Evolutionary conservation across 768 basidiomycete species (phyloP), one percentile per base, ranked within the genome.

Genomic region (Sistotremastrum niveocremeum): DNA sequence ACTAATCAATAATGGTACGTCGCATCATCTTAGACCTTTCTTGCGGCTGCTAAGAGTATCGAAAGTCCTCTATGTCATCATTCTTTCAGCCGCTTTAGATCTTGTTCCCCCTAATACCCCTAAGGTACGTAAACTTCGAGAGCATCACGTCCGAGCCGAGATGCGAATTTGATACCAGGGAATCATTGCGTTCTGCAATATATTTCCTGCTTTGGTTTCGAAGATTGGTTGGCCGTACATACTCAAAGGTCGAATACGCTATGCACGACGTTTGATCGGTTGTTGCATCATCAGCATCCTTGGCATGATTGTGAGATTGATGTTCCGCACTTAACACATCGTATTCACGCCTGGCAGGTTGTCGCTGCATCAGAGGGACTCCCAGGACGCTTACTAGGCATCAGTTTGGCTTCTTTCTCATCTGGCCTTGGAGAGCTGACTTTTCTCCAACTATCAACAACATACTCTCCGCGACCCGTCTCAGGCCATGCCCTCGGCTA

Each of bases 161-260:
- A 10, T 28, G 56, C 20, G 20, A 20, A 20, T 20, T 20, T 20
- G 20, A 20, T 20, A 20, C 20, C 20, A 20, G 20, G 94, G 94
- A 10, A 79, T 98, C 46, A 89, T 98, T 44, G 79, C 84, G 1
- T 90, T 98, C 59, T 93, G 86, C 66, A 98, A 98, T 61, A 95
- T 99, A 46, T 75, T 84, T 8, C 93, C 94, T 0, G 77, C 88
- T 0, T 65, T 98, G 2, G 59, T 81, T 0, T 89, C 87, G 12
- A 98, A 97, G 64, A 67, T 95, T 4, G 82, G 79, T 6, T 98
- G 93, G 82, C 91, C 94, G 0, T 93, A 97, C 57, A 52, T 97
- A 11, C 70, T 91, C 39, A 85, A 81, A 56, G 94, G 94, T 0
- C 70, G 76, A 49, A 84, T 97, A 64, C 72, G 81, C 46, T 99